Evolutionary conservation across 2,329 filamentous ascomycete species (phyloP).

Genomic region (Purpureocillium lavendulum): DNA sequence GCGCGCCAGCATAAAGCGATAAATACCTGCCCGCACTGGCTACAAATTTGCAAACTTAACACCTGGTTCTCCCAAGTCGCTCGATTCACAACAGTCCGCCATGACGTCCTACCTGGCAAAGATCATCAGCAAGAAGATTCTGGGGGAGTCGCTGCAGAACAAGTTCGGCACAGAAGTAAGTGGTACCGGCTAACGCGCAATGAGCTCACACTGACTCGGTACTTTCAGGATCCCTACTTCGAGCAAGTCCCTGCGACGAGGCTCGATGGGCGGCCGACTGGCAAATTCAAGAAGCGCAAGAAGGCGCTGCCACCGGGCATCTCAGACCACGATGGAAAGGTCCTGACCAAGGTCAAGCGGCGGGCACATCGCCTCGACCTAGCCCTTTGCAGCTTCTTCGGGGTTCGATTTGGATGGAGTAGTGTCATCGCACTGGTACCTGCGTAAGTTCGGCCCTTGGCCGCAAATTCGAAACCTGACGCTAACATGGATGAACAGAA

Average conservation of each 20-base stretch:
- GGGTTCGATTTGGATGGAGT: slow-evolving; percentile 82
- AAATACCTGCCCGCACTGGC: slow-evolving; percentile 2
- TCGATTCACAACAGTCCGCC: slow-evolving; percentile 2
- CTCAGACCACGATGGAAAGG: slow-evolving; percentile 69
- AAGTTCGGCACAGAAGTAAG: slow-evolving; percentile 49
- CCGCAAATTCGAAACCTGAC: not conserved
- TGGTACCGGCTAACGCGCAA: slow-evolving; percentile 2
- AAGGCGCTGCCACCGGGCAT: slow-evolving; percentile 80
- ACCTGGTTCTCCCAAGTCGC: no score
- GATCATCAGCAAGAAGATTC: slow-evolving; percentile 45
- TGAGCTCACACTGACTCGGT: not conserved
- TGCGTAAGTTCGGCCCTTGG: slow-evolving; percentile 44
- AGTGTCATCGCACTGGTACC: slow-evolving; percentile 80
- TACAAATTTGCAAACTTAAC: no score
- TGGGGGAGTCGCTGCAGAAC: slow-evolving; percentile 48
- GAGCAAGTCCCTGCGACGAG: slow-evolving; percentile 71
- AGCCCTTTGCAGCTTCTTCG: slow-evolving; percentile 71
- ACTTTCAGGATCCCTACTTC: slow-evolving; percentile 75
- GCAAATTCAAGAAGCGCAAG: slow-evolving; percentile 74
- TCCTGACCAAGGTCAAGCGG: slow-evolving; percentile 80
- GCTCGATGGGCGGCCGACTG: slow-evolving; percentile 53
- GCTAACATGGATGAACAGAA: slow-evolving; percentile 30
- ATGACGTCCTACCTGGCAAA: slow-evolving; percentile 49
- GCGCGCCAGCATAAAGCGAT: slow-evolving; percentile 6
- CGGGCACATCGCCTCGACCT: slow-evolving; percentile 82